phyloP scores from a whole-genome alignment of 306 rosid species.

The Aeschynomene evenia region DNA sequence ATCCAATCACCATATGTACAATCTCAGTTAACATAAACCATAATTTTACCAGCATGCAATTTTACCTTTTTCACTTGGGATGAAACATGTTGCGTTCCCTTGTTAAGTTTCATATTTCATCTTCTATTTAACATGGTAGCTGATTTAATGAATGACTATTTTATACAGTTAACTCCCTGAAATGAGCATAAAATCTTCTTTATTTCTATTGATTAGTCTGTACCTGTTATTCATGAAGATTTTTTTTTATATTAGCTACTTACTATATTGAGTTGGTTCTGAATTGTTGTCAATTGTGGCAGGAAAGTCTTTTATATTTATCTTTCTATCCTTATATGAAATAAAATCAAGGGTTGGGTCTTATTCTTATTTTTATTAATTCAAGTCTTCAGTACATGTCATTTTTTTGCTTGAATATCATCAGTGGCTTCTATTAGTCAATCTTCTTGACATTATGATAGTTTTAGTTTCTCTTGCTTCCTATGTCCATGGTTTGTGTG shows the following conservation, averaged over 20 bases:
- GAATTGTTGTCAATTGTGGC: neutral
- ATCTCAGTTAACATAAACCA: neutral
- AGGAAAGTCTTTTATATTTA: neutral
- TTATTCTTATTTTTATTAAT: neutral
- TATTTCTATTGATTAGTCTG: neutral
- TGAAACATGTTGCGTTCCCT: neutral
- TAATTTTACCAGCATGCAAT: neutral
- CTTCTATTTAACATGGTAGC: constrained; percentile 14
- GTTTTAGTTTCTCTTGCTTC: neutral
- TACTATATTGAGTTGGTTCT: neutral
- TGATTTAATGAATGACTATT: neutral
- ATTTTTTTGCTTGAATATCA: constrained; percentile 5
- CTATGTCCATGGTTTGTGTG: neutral
- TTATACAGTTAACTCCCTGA: too few species aligned
- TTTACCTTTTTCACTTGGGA: neutral
- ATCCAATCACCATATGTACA: neutral
- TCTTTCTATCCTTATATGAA: neutral
- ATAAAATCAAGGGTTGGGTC: neutral
- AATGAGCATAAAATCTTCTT: neutral
- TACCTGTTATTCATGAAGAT: neutral
- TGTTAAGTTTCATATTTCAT: neutral
- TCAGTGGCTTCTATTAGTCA: neutral
- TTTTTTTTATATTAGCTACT: neutral
- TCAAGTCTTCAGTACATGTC: neutral
- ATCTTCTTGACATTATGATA: neutral